A percentile compares a stretch with the other conserved stretches of the same genome.
These are phyloP conservation scores for Dacryopinax spathularia DNA, from an alignment of 768 basidiomycete genomes.

Conservation along the genomic window DNA sequence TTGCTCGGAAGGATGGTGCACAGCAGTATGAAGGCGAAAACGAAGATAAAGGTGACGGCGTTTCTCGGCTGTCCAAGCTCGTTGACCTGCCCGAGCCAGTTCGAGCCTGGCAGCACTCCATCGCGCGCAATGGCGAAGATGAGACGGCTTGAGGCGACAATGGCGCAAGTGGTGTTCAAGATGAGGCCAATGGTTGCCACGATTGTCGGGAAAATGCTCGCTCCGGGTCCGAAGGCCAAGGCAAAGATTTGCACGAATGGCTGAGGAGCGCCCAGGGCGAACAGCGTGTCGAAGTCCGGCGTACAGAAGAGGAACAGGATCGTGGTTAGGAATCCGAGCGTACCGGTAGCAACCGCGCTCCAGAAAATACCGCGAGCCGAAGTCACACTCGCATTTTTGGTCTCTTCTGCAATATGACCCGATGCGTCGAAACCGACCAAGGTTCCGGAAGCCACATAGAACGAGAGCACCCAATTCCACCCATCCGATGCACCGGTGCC, in stretches of 20 bases:
- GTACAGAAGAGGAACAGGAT: conserved; percentile 77
- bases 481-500: conserved; percentile 73
- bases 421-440: conserved; percentile 85
- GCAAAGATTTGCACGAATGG: conserved; percentile 85
- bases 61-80: conserved; percentile 58
- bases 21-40: conserved; percentile 60
- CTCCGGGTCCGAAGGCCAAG: conserved; percentile 62
- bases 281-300: conserved; percentile 61
- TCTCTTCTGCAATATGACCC: conserved; percentile 80
- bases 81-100: conserved; percentile 70
- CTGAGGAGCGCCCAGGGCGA: conserved; percentile 67
- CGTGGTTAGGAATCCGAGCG: conserved; percentile 62
- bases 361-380: conserved; percentile 72
- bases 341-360: conserved; percentile 62
- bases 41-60: conserved; percentile 74
- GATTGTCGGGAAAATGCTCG: conserved; percentile 74
- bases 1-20: conserved; percentile 81
- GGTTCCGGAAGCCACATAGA: conserved; percentile 63
- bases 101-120: conserved; percentile 69
- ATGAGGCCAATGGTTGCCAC: conserved; percentile 76
- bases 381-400: conserved; percentile 67
- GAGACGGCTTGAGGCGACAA: conserved; percentile 78
- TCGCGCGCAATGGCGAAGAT: conserved; percentile 91
- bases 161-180: conserved; percentile 75
- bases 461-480: conserved; percentile 87